Evolutionary conservation across 148 eudicot species (phyloP).

Genomic region (Rhododendron kiyosumense): DNA sequence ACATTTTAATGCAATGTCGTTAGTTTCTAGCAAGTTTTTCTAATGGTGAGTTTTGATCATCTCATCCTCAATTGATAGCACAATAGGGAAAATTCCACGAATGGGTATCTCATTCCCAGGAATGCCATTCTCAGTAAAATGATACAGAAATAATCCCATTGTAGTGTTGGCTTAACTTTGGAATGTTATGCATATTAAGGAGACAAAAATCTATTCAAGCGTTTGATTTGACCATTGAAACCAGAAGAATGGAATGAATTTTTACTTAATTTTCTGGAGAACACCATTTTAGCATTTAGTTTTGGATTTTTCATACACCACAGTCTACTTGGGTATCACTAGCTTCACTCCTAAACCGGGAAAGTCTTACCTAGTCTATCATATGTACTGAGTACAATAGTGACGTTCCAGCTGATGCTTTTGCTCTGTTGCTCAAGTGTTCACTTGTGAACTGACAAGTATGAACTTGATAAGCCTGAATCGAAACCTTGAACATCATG

Average conservation of each 20-base stretch:
- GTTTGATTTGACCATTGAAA: neutral
- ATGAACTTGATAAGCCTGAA: neutral
- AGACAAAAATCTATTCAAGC: neutral
- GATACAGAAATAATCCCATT: neutral
- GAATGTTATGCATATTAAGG: neutral
- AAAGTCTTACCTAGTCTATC: neutral
- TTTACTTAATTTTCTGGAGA: neutral
- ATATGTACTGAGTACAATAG: neutral
- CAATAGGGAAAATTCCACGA: neutral
- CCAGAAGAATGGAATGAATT: neutral
- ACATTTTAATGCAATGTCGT: neutral
- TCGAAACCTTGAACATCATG: neutral
- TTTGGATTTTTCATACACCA: neutral
- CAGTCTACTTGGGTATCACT: neutral
- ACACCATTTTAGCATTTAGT: neutral
- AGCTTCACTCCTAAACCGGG: neutral
- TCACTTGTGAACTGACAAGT: neutral
- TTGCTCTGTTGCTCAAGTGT: neutral
- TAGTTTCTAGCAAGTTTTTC: neutral
- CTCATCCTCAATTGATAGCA: neutral
- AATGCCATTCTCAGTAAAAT: neutral
- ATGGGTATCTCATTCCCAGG: neutral
- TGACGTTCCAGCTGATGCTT: neutral
- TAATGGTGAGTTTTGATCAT: neutral
- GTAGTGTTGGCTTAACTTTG: neutral